Percentiles rank a stretch among this genome's conserved stretches.
phyloP scores from a whole-genome alignment of 176 grass and related monocot species.

The Lolium multiflorum region DNA sequence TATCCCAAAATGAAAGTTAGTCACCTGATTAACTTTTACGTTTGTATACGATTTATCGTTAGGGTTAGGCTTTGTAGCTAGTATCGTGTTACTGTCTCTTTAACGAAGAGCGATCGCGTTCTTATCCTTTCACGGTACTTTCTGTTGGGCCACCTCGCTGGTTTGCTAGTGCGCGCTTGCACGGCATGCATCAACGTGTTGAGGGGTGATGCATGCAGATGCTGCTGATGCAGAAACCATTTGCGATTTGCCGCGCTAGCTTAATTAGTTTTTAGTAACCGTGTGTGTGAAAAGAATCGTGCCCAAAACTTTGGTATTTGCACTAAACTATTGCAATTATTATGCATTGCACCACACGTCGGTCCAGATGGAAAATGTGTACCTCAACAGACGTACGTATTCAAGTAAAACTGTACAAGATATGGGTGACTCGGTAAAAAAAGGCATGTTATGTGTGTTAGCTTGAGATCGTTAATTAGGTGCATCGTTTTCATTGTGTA shows the following conservation, averaged over 20 bases:
- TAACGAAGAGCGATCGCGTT: no score
- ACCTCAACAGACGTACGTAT: neutral
- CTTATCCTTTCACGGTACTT: constrained; percentile 18
- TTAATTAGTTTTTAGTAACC: neutral
- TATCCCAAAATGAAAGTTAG: no score
- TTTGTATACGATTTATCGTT: no score
- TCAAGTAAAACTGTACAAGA: no score
- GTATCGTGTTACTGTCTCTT: no score
- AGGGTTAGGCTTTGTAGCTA: no score
- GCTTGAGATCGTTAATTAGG: no score
- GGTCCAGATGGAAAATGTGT: neutral
- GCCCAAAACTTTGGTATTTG: constrained; percentile 40
- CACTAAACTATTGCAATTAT: constrained; percentile 16
- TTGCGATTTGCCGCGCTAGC: constrained; percentile 21
- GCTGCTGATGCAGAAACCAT: constrained; percentile 45
- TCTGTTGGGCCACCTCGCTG: neutral
- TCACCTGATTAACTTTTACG: no score
- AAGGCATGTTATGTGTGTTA: no score
- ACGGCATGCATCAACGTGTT: constrained; percentile 23
- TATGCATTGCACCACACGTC: constrained; percentile 23
- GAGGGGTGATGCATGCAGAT: neutral
- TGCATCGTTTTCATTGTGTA: no score
- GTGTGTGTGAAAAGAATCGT: constrained; percentile 35
- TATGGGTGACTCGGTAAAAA: no score
- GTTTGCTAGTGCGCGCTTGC: constrained; percentile 27